Base-by-base conservation (phyloP, 345 rosid species). In the Draba incana region DNA sequence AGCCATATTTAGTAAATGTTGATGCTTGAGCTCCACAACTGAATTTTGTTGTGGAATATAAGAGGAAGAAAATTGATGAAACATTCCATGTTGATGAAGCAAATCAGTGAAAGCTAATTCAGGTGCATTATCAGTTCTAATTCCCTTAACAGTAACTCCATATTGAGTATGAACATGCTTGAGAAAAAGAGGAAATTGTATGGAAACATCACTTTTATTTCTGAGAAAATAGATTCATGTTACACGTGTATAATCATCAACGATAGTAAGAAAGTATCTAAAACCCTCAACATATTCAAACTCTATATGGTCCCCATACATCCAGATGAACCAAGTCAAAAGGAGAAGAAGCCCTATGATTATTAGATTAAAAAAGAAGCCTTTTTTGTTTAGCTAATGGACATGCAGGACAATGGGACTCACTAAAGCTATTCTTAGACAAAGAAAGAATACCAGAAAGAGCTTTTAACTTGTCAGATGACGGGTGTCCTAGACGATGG, bases 101-200 rank as follows among this genome's bases (percentile, higher is more conserved):
- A 43, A 12, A 0, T 43, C 6, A 43, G 46, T 12, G 5, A 43
- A 43, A 3, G 14, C 15, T 3, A 43, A 6, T 43, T 43, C 15
- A 0, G 16, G 46, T 3, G 15, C 46, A 43, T 43, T 43, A 43
- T 43, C 46, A 2, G 14, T 43, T 4, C 46, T 2, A 43, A 43
- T 43, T 0, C 15, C 46, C 6, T 43, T 43, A 13, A 43, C 13
- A 13, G 10, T 1, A 3, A 1, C 0, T 12, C 2, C 2, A 43
- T 43, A 12, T 4, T 43, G 14, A 43, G 6, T 4, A 3, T 11
- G 6, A 43, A 43, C 46, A 43, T 12, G 5, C n/a, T 1, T 43
- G 0, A 3, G 10, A 1, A 13, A 43, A 43, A 2, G 1, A 0
- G 0, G 46, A 13, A 12, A 12, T 0, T 0, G 3, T 2, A 1